A percentile compares a stretch with the other conserved stretches of the same genome.
These are phyloP conservation scores for Trichoderma atroviride DNA, from an alignment of 2,329 filamentous ascomycete species.

Conservation along the genomic window DNA sequence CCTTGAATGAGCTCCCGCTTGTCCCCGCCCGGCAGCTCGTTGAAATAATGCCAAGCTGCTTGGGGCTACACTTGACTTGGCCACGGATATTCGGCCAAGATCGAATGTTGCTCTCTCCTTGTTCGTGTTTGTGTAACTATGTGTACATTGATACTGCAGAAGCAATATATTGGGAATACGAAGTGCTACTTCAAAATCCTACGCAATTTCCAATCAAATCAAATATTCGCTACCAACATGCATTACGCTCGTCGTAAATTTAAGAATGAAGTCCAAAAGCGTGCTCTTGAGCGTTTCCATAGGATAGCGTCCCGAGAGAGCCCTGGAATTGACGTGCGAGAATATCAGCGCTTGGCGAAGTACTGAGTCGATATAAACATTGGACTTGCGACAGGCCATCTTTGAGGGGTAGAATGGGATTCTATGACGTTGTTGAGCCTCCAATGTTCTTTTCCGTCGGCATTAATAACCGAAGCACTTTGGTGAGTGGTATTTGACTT, in stretches of 20 bases:
- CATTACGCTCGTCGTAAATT: not conserved
- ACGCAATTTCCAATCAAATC: not conserved
- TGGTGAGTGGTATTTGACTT: not conserved
- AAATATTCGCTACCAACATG: not conserved
- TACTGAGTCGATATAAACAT: not conserved
- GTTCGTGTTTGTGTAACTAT: not conserved
- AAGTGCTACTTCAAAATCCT: not conserved
- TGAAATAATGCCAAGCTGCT: not conserved
- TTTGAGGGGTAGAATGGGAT: not conserved
- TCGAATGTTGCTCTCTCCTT: not conserved
- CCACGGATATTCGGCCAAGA: not conserved
- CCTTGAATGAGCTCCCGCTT: not conserved
- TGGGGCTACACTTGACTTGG: not conserved
- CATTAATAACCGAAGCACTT: slow-evolving; percentile 6
- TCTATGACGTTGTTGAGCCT: not conserved
- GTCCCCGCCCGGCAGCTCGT: not conserved
- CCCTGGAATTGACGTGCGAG: not conserved
- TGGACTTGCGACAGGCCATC: not conserved
- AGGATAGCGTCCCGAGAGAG: not conserved
- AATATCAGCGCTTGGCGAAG: not conserved
- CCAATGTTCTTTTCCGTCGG: not conserved
- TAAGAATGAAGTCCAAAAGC: not conserved
- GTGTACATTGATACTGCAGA: not conserved
- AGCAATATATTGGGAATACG: not conserved
- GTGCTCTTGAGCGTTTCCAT: not conserved